Base-by-base conservation (phyloP, 306 rosid species). In the Sphenostylis stenocarpa region DNA sequence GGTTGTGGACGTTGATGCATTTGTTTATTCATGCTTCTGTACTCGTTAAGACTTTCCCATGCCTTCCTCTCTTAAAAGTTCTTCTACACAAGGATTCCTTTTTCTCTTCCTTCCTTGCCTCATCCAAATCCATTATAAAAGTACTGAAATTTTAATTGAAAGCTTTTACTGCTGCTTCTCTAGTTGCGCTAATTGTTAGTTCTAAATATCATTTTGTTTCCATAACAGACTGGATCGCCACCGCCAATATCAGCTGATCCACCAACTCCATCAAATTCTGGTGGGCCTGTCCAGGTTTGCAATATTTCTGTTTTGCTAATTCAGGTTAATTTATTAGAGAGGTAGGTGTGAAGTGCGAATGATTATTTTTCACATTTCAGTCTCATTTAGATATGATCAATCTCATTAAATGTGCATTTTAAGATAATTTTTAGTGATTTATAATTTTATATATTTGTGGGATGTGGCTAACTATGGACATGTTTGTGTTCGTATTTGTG, bases 271-370 rank as follows among this genome's bases (percentile, higher is more conserved):
- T 76, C 89, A 5, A 62, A 61, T 75, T 85, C 85, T n/a, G 49
- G 67, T 81, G 82, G 67, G 69, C 64, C 88, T 69, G 14, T 14
- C 82, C 85, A 85, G 97, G 98, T 89, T 78, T 67, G 77, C 76
- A 28, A 34, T 61, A 70, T 72, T 51, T 78, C 43, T 45, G 7
- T 41, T 72, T 70, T 70, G 10, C 48, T 70, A 23, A 70, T 61
- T 74, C 48, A 12, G 68, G 48, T 62, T 66, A 26, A 73, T 60
- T 55, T 56, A 51, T 44, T 71, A 65, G 49, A 57, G 28, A n/a
- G n/a, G n/a, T n/a, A 16, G 34, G 71, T 3, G 26, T 72, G 43
- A 15, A 31, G 51, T 41, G 48, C 34, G 56, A 67, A 33, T 47
- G 51, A 17, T n/a, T n/a, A n/a, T n/a, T n/a, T n/a, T n/a, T n/a